Evolutionary conservation across 1,284 basidiomycete species (phyloP).

Genomic region (Porogramme epimiltina): DNA sequence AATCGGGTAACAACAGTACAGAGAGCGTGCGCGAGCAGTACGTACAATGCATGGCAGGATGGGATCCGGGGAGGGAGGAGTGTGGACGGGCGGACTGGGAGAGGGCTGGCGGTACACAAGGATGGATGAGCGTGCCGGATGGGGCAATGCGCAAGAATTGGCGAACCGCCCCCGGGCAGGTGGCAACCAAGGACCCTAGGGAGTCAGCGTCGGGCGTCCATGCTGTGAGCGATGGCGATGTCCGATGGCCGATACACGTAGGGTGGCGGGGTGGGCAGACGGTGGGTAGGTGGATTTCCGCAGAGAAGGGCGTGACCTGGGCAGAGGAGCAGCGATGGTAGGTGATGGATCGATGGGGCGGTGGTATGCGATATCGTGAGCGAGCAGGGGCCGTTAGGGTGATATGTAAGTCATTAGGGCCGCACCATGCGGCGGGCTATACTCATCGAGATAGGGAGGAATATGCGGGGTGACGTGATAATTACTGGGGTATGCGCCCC

Average conservation of each 20-base stretch:
- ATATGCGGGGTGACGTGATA: slow-evolving; percentile 23
- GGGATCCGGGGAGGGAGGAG: slow-evolving; percentile 4
- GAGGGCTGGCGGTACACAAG: background rate
- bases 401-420: slow-evolving; percentile 24
- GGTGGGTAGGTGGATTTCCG: slow-evolving; percentile 8
- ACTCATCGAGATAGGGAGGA: slow-evolving; percentile 19
- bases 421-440: slow-evolving; percentile 22
- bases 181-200: background rate
- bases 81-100: too few relatives aligned
- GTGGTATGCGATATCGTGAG: slow-evolving; percentile 14
- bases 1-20: slow-evolving; percentile 15
- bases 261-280: slow-evolving; percentile 3
- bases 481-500: slow-evolving; percentile 13
- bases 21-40: slow-evolving; percentile 16
- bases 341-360: slow-evolving; percentile 13
- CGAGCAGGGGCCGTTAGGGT: slow-evolving; percentile 13
- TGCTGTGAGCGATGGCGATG: slow-evolving; percentile 15
- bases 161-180: slow-evolving; percentile 11
- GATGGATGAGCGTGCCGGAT: slow-evolving; percentile 4
- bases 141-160: slow-evolving; percentile 14
- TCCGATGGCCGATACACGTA: slow-evolving; percentile 10
- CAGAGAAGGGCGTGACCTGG: slow-evolving; percentile 5
- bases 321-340: slow-evolving; percentile 4
- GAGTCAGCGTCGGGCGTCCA: slow-evolving; percentile 1
- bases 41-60: slow-evolving; percentile 10